Evolutionary conservation across 768 basidiomycete genomes (phyloP), one percentile per base, ranked within the genome.

Genomic region (Brasilioporus rufonigricans): DNA sequence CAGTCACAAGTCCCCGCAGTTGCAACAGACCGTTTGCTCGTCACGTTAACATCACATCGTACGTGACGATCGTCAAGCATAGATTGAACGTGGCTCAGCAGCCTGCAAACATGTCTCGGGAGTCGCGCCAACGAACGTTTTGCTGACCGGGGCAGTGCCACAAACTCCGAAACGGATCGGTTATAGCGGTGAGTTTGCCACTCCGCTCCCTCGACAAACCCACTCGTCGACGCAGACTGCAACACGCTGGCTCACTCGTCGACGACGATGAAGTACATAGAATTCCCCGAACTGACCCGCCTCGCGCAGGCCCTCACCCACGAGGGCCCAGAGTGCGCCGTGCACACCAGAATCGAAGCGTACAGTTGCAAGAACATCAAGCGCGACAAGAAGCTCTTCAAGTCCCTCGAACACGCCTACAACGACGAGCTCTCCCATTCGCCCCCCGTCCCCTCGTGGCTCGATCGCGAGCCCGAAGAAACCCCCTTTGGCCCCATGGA

Each of bases 281-380:
- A 94, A 66, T 80, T 81, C 48, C 89, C 91, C n/a, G 83, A 86
- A 41, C 78, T 95, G 4, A 83, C 86, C 13, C 80, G 80, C 50
- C 83, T 97, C 53, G 85, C 88, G 0, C 83, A 87, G 65, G 82
- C 86, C 16, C 86, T 95, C 45, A 86, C 87, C 5, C 89, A 91
- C 70, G 88, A 92, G 60, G 91, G 93, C 12, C 83, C 88, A 45
- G 91, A 94, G 72, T 92, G 91, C 71, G 81, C 86, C 5, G 92
- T 96, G 8, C 86, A 92, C 73, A 93, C 92, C 43, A 84, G 93
- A 61, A 87, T 98, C 72, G 96, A 98, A 73, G 95, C 93, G 0
- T 99, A 98, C 78, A 91, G 89, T 67, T 94, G 93, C 82, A 99
- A 99, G 82, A 88, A 94, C 73, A 89, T 97, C 73, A 91, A 92